Evolutionary conservation across 352 stramenopile genomes (phyloP), one percentile per base, ranked within the genome.

Genomic region (Phytophthora chlamydospora): DNA sequence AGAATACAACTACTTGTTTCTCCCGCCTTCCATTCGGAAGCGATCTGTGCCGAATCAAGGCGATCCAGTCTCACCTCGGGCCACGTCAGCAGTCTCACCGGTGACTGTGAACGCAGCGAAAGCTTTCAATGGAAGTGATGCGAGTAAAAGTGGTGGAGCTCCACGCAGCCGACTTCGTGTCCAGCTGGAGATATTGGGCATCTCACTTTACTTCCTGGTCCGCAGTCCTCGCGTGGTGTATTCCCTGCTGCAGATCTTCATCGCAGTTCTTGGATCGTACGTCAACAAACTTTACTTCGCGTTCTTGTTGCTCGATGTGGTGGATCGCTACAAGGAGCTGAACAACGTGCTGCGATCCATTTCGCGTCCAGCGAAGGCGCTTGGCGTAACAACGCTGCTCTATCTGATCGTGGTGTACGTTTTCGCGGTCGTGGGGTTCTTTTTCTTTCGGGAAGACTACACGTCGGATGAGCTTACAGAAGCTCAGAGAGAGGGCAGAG

Each of bases 201-300:
- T 82, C 16, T 88, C 80, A 24, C 43, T 88, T 16, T 77, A 65
- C 32, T 89, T 89, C 41, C 57, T 92, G 8, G 24, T 79, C 0
- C 62, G 66, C 6, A 89, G 75, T 45, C 76, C 79, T 40, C 78
- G 79, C 11, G 73, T 89, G 27, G 27, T 89, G 27, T 90, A 90
- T 55, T 76, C 68, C 42, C 24, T 85, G n/a, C 54, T 70, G 57
- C 78, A 90, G 41, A 86, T 93, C 46, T 48, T 68, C 0, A 68
- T 88, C 29, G 77, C 83, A 6, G 72, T 91, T 16, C 60, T 88
- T 11, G 81, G 81, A 3, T 73, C 79, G 32, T 85, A 85, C 46
- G 58, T 93, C 14, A 85, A 88, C 67, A 88, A 85, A 34, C 75
- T 93, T 33, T 93, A 82, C 70, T 93, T 93, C 50, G 75, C 81